These are phyloP conservation scores for Lentinula novae-zelandiae DNA, from an alignment of 1,284 basidiomycete genomes.

Conservation along the genomic window DNA sequence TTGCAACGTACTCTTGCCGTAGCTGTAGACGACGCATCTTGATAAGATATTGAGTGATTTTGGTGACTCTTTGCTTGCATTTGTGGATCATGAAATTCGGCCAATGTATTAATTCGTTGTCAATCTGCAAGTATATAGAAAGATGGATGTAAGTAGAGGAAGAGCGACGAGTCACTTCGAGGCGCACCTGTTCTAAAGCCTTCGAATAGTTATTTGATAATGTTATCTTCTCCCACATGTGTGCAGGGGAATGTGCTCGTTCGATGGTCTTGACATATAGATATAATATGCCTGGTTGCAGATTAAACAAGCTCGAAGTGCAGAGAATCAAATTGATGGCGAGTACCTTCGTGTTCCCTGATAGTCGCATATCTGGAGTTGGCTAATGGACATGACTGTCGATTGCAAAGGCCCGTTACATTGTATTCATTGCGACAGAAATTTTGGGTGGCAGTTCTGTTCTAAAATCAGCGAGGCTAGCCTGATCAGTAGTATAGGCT, in stretches of 20 bases:
- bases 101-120: slow-evolving; percentile 95
- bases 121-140: slow-evolving; percentile 62
- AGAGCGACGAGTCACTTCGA: background rate
- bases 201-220: slow-evolving; percentile 94
- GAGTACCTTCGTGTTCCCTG: slow-evolving; percentile 84
- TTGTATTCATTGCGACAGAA: slow-evolving; percentile 99
- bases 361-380: slow-evolving; percentile 98
- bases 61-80: slow-evolving; percentile 98
- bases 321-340: background rate
- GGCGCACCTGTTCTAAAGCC: slow-evolving; percentile 84
- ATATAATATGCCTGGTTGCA: slow-evolving; percentile 73
- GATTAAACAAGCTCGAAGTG: background rate
- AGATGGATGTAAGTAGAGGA: background rate
- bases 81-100: slow-evolving; percentile 97
- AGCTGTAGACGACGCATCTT: slow-evolving; percentile 93
- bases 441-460: slow-evolving; percentile 89
- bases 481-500: slow-evolving; percentile 1
- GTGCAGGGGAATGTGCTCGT: slow-evolving; percentile 90
- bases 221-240: slow-evolving; percentile 97
- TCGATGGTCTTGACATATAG: slow-evolving; percentile 99
- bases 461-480: slow-evolving; percentile 6
- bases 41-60: slow-evolving; percentile 99
- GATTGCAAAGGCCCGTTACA: slow-evolving; percentile 94
- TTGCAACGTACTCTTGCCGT: slow-evolving; percentile 75
- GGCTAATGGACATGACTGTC: slow-evolving; percentile 95